phyloP scores from a whole-genome alignment of 2,329 filamentous ascomycete species.

The Elsinoe batatas region DNA sequence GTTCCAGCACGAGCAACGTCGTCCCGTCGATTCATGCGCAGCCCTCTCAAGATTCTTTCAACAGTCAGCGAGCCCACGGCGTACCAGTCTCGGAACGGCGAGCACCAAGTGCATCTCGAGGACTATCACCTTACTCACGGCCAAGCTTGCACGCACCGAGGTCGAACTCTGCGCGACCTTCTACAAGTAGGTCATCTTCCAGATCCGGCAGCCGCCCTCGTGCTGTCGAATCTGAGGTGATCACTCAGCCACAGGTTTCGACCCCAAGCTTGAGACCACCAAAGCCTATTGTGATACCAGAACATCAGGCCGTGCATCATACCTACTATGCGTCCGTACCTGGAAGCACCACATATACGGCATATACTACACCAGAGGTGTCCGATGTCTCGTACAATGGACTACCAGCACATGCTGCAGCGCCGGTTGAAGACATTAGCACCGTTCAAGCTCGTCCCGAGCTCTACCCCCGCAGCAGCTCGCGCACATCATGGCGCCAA shows the following conservation, averaged over 20 bases:
- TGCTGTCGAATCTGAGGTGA: background rate
- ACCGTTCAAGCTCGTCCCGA: background rate
- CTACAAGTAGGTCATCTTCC: background rate
- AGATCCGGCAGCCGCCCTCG: background rate
- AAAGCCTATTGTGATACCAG: background rate
- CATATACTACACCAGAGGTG: background rate
- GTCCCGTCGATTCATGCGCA: background rate
- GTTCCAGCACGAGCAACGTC: background rate
- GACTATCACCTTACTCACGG: background rate
- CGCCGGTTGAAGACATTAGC: background rate
- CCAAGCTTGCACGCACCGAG: background rate
- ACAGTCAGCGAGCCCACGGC: background rate
- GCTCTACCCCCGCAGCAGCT: background rate
- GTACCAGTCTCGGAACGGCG: slow-evolving; percentile 1
- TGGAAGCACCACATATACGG: background rate
- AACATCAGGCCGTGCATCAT: background rate
- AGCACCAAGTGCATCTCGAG: background rate
- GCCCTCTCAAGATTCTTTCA: background rate
- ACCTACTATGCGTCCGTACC: background rate
- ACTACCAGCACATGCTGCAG: background rate
- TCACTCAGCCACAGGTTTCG: background rate
- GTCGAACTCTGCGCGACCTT: background rate
- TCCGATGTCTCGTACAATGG: background rate
- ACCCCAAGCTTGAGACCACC: background rate
- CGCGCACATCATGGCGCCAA: slow-evolving; percentile 1